Conservation (phyloP, 305 asterid species). For the Fraxinus sp. region DNA sequence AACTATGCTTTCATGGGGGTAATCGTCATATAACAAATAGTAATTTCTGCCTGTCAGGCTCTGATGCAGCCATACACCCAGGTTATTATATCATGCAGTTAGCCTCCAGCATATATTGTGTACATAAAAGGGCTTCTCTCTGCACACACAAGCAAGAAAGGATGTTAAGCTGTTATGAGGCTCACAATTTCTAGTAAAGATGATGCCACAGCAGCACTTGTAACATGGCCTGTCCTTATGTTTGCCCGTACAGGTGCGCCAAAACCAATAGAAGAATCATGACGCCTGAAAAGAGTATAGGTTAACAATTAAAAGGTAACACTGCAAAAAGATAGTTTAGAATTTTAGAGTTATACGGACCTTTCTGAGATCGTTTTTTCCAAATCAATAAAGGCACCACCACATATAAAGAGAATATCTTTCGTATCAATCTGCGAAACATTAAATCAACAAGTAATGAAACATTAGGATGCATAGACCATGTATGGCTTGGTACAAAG, state of each 20-base stretch:
- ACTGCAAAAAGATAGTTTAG: not conserved
- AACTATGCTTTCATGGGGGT: not conserved
- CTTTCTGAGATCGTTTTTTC: conserved; percentile 96
- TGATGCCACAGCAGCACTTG: conserved; percentile 78
- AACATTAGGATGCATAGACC: not conserved
- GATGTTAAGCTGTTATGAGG: not conserved
- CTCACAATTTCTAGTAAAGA: conserved; percentile 85
- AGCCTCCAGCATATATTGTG: not conserved
- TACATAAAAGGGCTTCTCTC: not conserved
- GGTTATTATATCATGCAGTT: not conserved
- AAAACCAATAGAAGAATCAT: conserved; percentile 94
- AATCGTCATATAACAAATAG: not conserved
- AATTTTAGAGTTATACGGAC: conserved; percentile 32
- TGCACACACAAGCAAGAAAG: not conserved
- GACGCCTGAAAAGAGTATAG: conserved; percentile 65
- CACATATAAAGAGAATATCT: conserved; percentile 93
- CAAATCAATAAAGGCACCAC: conserved; percentile 95
- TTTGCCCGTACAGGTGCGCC: conserved; percentile 94
- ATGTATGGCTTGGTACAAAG: conserved; percentile 1
- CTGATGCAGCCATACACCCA: not conserved
- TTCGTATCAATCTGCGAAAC: conserved; percentile 83
- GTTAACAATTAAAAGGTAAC: conserved; percentile 15
- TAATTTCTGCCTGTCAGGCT: not conserved
- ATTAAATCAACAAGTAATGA: not conserved
- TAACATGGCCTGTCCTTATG: conserved; percentile 76